Percentiles rank a stretch among this genome's conserved stretches.
Conservation (phyloP, 1,284 basidiomycete species). For the Anthracocystis walkeri region DNA sequence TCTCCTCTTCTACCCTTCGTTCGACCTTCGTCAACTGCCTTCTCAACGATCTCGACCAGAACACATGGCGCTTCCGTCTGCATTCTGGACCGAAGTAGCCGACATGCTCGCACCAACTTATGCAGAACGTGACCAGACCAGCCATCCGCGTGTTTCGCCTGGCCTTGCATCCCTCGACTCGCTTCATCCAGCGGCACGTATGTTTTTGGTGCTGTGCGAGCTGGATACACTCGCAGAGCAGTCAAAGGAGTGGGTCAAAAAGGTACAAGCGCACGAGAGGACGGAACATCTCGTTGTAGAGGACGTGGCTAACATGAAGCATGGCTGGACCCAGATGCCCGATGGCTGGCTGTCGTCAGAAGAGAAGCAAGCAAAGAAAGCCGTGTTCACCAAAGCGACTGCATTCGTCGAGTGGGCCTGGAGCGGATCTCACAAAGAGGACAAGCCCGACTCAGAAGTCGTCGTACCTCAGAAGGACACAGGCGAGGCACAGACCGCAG, state of each 20-base stretch:
- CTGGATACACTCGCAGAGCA: conserved; percentile 55
- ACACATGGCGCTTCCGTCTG: conserved; percentile 33
- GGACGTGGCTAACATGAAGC: conserved; percentile 43
- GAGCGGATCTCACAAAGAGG: conserved; percentile 8
- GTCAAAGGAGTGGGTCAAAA: conserved; percentile 50
- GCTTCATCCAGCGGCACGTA: conserved; percentile 41
- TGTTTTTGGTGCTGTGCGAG: conserved; percentile 54
- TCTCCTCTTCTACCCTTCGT: conserved; percentile 58
- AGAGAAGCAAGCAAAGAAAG: conserved; percentile 37
- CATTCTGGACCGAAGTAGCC: conserved; percentile 43
- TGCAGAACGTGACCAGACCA: conserved; percentile 33
- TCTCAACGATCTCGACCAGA: conserved; percentile 47
- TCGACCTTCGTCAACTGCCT: conserved; percentile 53
- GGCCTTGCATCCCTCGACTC: conserved; percentile 52
- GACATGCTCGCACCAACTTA: conserved; percentile 53
- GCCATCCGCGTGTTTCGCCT: conserved; percentile 53
- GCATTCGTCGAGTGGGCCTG: conserved; percentile 49
- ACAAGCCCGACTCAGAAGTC: conserved; percentile 33
- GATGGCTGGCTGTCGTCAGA: conserved; percentile 43
- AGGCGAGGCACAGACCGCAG: conserved; percentile 14
- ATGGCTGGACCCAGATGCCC: conserved; percentile 56
- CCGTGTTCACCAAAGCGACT: conserved; percentile 31
- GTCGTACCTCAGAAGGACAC: conserved; percentile 28
- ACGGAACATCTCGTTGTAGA: conserved; percentile 42
- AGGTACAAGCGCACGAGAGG: conserved; percentile 37